These are phyloP conservation scores for Kazachstania taianensis DNA, from an alignment of 805 yeast species.

Conservation along the genomic window DNA sequence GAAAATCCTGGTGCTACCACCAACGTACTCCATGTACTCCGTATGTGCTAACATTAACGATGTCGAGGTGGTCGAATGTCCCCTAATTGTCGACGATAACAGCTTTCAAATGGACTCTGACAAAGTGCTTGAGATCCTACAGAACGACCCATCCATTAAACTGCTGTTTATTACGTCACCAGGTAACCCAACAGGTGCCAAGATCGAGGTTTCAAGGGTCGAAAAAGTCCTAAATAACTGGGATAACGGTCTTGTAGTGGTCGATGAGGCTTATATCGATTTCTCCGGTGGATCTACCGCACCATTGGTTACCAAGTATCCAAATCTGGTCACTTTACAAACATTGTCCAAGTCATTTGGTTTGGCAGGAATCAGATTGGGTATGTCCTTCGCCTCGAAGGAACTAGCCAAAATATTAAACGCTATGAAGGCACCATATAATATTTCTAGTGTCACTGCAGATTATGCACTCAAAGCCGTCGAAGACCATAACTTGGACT, in stretches of 20 bases:
- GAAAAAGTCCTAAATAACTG: conserved; percentile 36
- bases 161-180: conserved; percentile 84
- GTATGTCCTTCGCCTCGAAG: conserved; percentile 59
- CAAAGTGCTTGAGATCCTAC: conserved; percentile 41
- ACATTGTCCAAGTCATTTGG: conserved; percentile 94
- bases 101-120: conserved; percentile 56
- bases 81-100: conserved; percentile 45
- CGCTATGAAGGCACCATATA: conserved; percentile 93
- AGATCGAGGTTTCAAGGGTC: conserved; percentile 42
- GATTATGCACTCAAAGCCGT: conserved; percentile 69
- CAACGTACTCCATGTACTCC: conserved; percentile 95
- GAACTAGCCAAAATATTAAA: conserved; percentile 61
- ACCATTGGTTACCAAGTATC: conserved; percentile 70
- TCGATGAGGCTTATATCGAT: conserved; percentile 94
- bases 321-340: conserved; percentile 79
- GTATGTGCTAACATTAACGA: conserved; percentile 89
- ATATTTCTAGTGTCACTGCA: conserved; percentile 74
- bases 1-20: conserved; percentile 79
- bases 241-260: conserved; percentile 72
- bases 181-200: conserved; percentile 87
- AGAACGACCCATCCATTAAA: conserved; percentile 54
- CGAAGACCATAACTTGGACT: conserved; percentile 40
- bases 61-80: conserved; percentile 64
- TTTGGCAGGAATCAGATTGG: conserved; percentile 87
- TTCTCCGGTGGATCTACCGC: conserved; percentile 69